Conservation (phyloP, 2,329 filamentous ascomycete species). For the Aspergillus chevalieri region DNA sequence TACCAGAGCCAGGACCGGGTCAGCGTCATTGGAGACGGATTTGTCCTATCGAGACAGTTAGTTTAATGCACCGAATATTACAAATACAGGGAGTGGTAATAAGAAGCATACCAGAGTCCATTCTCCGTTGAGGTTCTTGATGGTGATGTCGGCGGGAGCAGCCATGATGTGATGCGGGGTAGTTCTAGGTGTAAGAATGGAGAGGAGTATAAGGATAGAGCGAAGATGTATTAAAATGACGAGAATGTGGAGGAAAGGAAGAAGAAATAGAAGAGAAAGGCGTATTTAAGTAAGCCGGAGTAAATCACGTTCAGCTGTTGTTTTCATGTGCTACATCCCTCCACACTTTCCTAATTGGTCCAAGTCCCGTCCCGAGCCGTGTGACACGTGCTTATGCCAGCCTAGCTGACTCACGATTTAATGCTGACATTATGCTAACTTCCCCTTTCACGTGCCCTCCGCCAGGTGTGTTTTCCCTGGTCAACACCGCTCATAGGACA, state of each 20-base stretch:
- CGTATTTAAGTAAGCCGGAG: background rate
- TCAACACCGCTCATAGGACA: background rate
- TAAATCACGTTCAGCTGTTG: background rate
- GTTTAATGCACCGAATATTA: background rate
- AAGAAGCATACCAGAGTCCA: constrained; percentile 59
- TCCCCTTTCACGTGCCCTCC: background rate
- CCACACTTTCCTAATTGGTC: background rate
- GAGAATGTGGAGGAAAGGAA: background rate
- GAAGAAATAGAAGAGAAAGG: background rate
- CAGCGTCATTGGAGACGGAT: constrained; percentile 61
- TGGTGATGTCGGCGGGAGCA: constrained; percentile 60
- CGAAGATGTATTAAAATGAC: background rate
- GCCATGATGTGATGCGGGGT: constrained; percentile 53
- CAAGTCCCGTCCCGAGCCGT: background rate
- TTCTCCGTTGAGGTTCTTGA: constrained; percentile 62
- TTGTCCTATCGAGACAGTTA: constrained; percentile 58
- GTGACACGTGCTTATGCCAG: constrained; percentile 1
- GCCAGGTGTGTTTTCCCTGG: background rate
- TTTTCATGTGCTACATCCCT: constrained; percentile 1
- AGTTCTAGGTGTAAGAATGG: constrained; percentile 3
- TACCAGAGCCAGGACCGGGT: constrained; percentile 61
- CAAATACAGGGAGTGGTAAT: background rate
- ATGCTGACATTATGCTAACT: background rate
- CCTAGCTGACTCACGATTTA: background rate
- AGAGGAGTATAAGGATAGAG: background rate